These are phyloP conservation scores for Tolypocladium guangdongense DNA, from an alignment of 2,329 filamentous ascomycete species.

Conservation along the genomic window DNA sequence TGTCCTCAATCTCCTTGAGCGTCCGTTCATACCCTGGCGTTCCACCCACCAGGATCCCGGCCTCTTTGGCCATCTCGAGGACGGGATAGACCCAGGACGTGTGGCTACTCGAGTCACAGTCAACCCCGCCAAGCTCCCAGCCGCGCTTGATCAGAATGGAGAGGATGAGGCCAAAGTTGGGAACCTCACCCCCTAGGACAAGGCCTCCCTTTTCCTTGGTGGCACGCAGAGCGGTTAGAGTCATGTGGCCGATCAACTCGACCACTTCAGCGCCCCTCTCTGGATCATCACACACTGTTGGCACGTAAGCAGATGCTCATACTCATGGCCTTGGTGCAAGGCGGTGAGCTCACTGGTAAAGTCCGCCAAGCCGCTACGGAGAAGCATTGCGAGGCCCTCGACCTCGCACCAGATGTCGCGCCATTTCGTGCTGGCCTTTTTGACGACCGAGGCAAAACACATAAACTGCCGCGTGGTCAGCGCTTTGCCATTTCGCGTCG, in stretches of 20 bases:
- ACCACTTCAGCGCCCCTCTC: no score
- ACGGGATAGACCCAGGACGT: constrained; percentile 5
- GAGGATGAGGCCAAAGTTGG: no score
- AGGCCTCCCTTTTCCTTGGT: no score
- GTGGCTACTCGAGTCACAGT: constrained; percentile 1
- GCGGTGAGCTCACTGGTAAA: no score
- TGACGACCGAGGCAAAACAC: constrained; percentile 17
- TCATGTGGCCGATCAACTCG: no score
- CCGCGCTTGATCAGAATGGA: no score
- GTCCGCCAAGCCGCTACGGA: background rate
- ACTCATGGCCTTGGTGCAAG: background rate
- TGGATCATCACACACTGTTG: no score
- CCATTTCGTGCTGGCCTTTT: constrained; percentile 5
- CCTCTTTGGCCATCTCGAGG: constrained; percentile 7
- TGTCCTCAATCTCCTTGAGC: no score
- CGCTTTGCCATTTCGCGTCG: no score
- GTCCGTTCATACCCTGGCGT: background rate
- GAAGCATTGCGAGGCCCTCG: constrained; percentile 9
- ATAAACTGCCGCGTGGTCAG: constrained; percentile 3
- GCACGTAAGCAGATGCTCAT: background rate
- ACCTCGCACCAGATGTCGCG: constrained; percentile 12
- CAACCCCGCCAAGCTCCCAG: background rate
- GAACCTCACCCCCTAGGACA: no score
- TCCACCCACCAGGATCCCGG: constrained; percentile 1
- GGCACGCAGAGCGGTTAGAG: no score